These are phyloP conservation scores for Botrytis elliptica DNA, from an alignment of 2,329 filamentous ascomycete species.

Conservation along the genomic window DNA sequence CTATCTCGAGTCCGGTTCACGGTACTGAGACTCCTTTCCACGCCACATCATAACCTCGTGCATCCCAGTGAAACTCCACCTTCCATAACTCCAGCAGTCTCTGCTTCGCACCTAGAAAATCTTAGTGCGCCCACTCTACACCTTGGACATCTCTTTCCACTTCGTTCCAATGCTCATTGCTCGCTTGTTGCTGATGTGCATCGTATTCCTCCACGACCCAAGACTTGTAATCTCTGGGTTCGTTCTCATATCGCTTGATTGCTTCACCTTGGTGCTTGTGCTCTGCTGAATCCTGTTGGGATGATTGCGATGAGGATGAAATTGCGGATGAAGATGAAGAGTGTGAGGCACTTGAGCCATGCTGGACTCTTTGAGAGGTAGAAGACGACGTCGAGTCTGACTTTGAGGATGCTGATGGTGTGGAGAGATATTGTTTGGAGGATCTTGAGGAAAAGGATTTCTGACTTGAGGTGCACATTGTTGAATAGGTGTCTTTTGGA, in stretches of 20 bases:
- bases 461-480: constrained; percentile 4
- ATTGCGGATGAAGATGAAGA: not conserved
- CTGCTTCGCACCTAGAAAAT: not conserved
- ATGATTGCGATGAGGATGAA: not conserved
- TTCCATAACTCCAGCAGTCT: not conserved
- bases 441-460: constrained; percentile 1
- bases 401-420: constrained; percentile 9
- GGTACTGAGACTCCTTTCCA: too few relatives aligned
- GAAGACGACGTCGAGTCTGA: constrained; percentile 2
- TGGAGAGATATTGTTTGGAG: not conserved
- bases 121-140: not conserved
- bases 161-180: constrained; percentile 13
- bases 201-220: constrained; percentile 29
- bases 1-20: not conserved
- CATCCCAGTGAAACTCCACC: not conserved
- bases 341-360: not conserved
- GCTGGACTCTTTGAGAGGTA: not conserved
- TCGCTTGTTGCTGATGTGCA: constrained; percentile 24
- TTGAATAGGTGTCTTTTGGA: not conserved
- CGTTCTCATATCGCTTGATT: constrained; percentile 15
- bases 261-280: not conserved
- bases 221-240: constrained; percentile 27
- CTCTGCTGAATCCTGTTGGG: not conserved
- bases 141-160: constrained; percentile 20
- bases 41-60: not conserved